Base-by-base conservation (phyloP, 2,329 filamentous ascomycete species). In the Talaromyces islandicus region DNA sequence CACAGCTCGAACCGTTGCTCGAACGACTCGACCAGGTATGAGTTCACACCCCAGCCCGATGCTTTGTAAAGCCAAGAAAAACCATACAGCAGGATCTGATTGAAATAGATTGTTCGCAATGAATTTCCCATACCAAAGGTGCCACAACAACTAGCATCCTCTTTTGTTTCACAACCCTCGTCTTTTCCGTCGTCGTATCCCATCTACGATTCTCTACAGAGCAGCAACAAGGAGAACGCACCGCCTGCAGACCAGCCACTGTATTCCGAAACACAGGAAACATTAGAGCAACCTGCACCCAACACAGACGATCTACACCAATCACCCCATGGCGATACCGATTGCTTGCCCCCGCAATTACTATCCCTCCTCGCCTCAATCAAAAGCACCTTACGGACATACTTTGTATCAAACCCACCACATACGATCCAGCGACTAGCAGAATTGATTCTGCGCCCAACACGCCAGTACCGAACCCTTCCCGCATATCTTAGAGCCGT, bases 351-450 rank as follows among this genome's bases (percentile, higher is more conserved):
- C 2, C 80, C 81, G 7, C 86, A 87, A 63, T 79, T 93, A 55
- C 76, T 81, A 60, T 80, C 82, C 58, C 84, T 91, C 70, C 76
- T 91, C 53, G 71, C 75, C 61, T 84, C 84, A 60, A 87, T 91
- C 57, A 72, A 75, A 63, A 72, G 71, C 17, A 86, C 87, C 17
- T 79, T 96, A 43, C 80, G 76, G 55, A 80, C 79, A 2, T 84
- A 83, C 65, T 99, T 99, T 74, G 71, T 84, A 24, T 78, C 80
- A 3, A 84, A 89, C 67, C 93, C 94, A 1, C 94, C 94, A 0
- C 91, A 97, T 73, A 97, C 94, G 3, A 84, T 97, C 63, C 94
- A 99, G 76, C 89, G 94, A 43, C 83, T 99, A 24, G 86, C 92
- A 24, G 94, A 99, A 79, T 87, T 97, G 30, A 80, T 96, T 4